Base-by-base conservation (phyloP, 2,329 filamentous ascomycete species). In the Taxawa tesnikishii region DNA sequence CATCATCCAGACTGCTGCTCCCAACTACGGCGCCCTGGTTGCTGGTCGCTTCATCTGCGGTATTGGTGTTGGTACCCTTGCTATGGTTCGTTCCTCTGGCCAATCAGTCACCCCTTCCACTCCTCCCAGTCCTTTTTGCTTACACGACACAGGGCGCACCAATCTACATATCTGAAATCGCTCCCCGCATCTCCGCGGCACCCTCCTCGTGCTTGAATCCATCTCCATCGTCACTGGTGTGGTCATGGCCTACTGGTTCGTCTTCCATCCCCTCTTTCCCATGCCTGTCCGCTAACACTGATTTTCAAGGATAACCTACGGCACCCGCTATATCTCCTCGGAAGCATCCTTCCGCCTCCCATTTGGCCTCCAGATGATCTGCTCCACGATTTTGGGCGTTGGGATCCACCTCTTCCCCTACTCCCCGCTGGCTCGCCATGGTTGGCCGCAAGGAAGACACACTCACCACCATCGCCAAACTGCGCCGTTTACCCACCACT, bases 351-450 rank as follows among this genome's bases (percentile, higher is more conserved):
- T n/a, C n/a, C n/a, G n/a, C n/a, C n/a, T n/a, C 0, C 81, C 81
- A 0, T 72, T 82, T 31, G 75, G 70, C 42, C 61, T 84, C 1
- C 80, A 85, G 43, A 61, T 83, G 3, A 61, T 65, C 0, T 79
- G 79, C 0, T 77, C 76, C 1, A 44, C 73, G 3, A 43, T 82
- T 4, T 65, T 85, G 2, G 70, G 77, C 28, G 43, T 68, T 10
- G 79, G 79, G 15, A 83, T 83, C 68, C 45, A 78, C n/a, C 6
- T 43, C 11, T 83, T 82, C n/a, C n/a, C n/a, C n/a, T n/a, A n/a
- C 74, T 0, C 81, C 81, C 0, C 68, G 82, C 40, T 84, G 79
- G 77, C 65, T 87, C 2, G 58, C 81, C 12, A 74, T 83, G 49
- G 73, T 79, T 42, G 63, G 60, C 37, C 73, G 78, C 17, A 79